Base-by-base conservation (phyloP, 202 grass and related monocot species). In the Dendrocalamus latiflorus region DNA sequence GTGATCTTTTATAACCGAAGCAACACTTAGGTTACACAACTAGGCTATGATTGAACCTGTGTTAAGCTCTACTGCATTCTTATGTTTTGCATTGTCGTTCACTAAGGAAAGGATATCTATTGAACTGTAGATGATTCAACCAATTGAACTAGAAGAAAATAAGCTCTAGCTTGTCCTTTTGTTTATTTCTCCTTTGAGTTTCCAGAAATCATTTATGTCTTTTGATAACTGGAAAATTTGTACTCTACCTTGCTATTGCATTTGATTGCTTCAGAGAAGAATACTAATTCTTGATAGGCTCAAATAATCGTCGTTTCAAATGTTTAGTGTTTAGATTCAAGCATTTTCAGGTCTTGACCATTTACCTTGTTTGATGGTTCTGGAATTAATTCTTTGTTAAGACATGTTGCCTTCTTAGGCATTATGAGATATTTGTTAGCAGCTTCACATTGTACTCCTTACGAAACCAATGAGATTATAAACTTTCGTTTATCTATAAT, bases 221-320 rank as follows among this genome's bases (percentile, higher is more conserved):
- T 61, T 25, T 38, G 25, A 37, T 70, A 39, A 39, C n/a, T 72
- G 10, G 21, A 44, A 57, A 71, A 60, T 42, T 21, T 70, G 11
- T 68, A n/a, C 9, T 69, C 21, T 28, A 51, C 49, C 28, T 63
- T 75, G 34, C 63, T 36, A 20, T 5, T 84, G 24, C 18, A 54
- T 74, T 81, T 64, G 25, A 80, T 75, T 80, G 24, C 7, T 70
- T 55, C 6, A 11, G 50, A 75, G 18, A 83, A 72, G 39, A 55
- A 8, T 6, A n/a, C 21, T 74, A 36, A 61, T 33, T 59, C 17
- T 80, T 16, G 18, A 37, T 70, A 68, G 13, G 6, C 20, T 84
- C 21, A 36, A 65, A 63, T 54, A 36, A n/a, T 36, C 14, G 0
- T 62, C 15, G 1, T 81, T 61, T 70, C 9, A 71, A 75, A 76